A percentile compares a stretch with the other conserved stretches of the same genome.
Conservation (phyloP, 192 early-diverging fungal species). For the Backusella westeae region DNA sequence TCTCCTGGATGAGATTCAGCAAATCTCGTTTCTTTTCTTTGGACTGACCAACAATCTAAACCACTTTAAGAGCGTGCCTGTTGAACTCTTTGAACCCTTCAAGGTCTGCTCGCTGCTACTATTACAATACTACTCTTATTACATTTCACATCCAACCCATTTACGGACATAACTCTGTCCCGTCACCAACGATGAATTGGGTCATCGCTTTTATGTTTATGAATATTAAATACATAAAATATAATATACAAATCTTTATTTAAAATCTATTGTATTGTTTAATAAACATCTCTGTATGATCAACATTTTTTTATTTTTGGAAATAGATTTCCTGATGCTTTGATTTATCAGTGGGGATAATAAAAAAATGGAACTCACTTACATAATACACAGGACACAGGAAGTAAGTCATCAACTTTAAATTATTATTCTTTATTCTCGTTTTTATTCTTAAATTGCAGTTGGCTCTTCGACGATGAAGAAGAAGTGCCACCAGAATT, state of each 20-base stretch:
- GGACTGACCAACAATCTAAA: conserved; percentile 31
- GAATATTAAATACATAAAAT: background rate
- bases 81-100: conserved; percentile 8
- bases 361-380: no score
- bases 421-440: no score
- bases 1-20: conserved; percentile 48
- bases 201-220: background rate
- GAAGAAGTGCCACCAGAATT: no score
- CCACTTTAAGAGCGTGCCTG: background rate
- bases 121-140: conserved; percentile 12
- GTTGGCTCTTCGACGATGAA: no score
- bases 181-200: conserved; percentile 8
- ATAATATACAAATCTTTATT: background rate
- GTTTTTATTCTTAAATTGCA: no score
- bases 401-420: no score
- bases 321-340: no score
- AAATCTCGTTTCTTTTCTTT: conserved; percentile 50
- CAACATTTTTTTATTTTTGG: no score
- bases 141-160: conserved; percentile 16
- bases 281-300: no score
- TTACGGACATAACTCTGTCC: conserved; percentile 20
- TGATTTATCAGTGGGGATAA: no score
- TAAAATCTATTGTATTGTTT: background rate
- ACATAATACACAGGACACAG: no score
- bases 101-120: conserved; percentile 9